Evolutionary conservation across 495 filamentous ascomycete genomes (phyloP), one percentile per base, ranked within the genome.

Genomic region (Clohesyomyces aquaticus): DNA sequence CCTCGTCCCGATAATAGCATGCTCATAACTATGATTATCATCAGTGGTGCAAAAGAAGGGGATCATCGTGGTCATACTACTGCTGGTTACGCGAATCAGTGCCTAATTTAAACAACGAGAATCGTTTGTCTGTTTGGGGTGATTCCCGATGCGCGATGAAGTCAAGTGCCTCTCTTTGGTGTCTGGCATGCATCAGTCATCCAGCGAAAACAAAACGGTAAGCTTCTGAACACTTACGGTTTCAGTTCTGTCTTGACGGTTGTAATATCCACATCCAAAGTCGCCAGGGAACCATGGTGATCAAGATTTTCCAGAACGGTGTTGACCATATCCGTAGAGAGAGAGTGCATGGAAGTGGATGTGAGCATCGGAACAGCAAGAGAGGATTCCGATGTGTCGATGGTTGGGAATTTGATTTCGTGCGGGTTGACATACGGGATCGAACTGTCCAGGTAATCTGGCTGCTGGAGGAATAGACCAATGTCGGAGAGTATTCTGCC

Each of bases 141-240:
- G 46, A 18, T 27, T 61, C 58, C 41, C 49, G 27, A 1, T 45
- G 26, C 18, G 41, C 16, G 32, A 61, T 51, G 46, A 61, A 61
- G 29, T 51, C 46, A 19, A 61, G 28, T 1, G 46, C 58, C 25
- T 51, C 23, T 38, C 58, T 51, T 61, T 61, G 58, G 46, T 61
- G 58, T n/a, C 58, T 61, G 2, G 16, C 4, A 16, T 22, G 27
- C 18, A 14, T 21, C 2, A 29, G 4, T 22, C 18, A 43, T 35
- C 25, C n/a, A 14, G 25, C 16, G 6, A 10, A 57, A 21, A 23
- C 1, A 8, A 19, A 11, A 50, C 8, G 14, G 16, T 25, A 26
- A 2, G 12, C 12, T 50, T 50, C 12, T 22, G 0, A 14, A 11
- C 16, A 48, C 55, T 59, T 47, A 59, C 55, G 22, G 41, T 28